Evolutionary conservation across 441 rosid genomes (phyloP).

Genomic region (Isatis lusitanica): DNA sequence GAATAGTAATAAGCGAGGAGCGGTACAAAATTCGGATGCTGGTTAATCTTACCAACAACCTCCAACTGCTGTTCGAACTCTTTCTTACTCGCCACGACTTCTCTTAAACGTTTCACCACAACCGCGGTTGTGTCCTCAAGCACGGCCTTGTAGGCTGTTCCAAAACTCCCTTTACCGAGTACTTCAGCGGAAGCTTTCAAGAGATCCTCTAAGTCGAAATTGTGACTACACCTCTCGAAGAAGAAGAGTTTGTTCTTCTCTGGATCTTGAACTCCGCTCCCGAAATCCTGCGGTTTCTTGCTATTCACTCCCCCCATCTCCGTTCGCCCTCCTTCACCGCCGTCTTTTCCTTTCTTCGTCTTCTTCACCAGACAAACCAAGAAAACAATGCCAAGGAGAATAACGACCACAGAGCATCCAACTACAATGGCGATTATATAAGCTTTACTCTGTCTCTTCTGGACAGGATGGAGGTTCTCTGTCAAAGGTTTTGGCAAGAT

Average conservation of each 20-base stretch:
- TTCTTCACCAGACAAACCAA: slow-evolving; percentile 39
- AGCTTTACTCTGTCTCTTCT: slow-evolving; percentile 40
- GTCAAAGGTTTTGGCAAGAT: slow-evolving; percentile 32
- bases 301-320: slow-evolving; percentile 38
- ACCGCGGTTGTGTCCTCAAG: slow-evolving; percentile 64
- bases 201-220: slow-evolving; percentile 65
- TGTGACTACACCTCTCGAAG: slow-evolving; percentile 51
- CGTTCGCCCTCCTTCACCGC: slow-evolving; percentile 36
- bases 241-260: slow-evolving; percentile 66
- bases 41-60: slow-evolving; percentile 44
- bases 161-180: slow-evolving; percentile 65
- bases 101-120: slow-evolving; percentile 67
- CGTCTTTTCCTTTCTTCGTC: slow-evolving; percentile 32
- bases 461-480: slow-evolving; percentile 27
- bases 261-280: slow-evolving; percentile 77
- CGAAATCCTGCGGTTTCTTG: slow-evolving; percentile 63
- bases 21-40: slow-evolving; percentile 54
- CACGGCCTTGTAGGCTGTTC: slow-evolving; percentile 66
- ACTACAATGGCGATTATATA: slow-evolving; percentile 42
- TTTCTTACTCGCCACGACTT: slow-evolving; percentile 53
- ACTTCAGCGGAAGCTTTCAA: slow-evolving; percentile 75
- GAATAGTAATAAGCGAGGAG: slow-evolving; percentile 42
- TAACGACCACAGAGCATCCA: slow-evolving; percentile 40
- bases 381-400: slow-evolving; percentile 38
- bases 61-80: slow-evolving; percentile 67